Base-by-base conservation (phyloP, 495 filamentous ascomycete genomes). In the Immersiella caudata region DNA sequence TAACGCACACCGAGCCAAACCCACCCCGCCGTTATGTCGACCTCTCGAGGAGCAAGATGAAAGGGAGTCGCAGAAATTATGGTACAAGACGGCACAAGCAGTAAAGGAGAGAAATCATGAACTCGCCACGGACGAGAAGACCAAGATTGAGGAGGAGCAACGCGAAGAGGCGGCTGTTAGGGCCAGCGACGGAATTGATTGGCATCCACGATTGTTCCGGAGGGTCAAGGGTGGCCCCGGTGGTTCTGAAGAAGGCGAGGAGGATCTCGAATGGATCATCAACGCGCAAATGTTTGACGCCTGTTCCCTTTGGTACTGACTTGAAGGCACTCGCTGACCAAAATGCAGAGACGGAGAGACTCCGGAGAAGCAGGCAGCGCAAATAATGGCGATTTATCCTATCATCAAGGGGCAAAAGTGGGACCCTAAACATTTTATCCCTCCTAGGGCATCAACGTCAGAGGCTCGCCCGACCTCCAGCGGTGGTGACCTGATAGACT, bases 211-310 rank as follows among this genome's bases (percentile, higher is more conserved):
- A 65, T 85, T 97, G 20, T 99, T 99, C 83, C 85, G 92, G 67
- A 75, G 74, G 62, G 89, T 96, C 11, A 84, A 86, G 27, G 90
- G 89, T 35, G 92, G 92, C 2, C 88, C 88, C 20, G 88, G 87
- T 49, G 90, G 89, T 16, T 71, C 83, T 7, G 91, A 92, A 59
- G 94, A 96, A 70, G 94, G 93, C 20, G 93, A 97, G 72, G 87
- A 87, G 65, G 90, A 91, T 65, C 81, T 99, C 24, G 96, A 99
- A 77, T 99, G 92, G 92, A 93, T 98, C 71, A 90, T 99, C 72
- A 90, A 93, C 74, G 90, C 96, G 14, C 81, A 90, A 67, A 88
- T 98, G 93, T 97, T 80, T 79, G 90, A 79, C 26, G 40, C 66
- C 62, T 51, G 12, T 55, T 57, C 57, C 46, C 5, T 6, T 21